A percentile compares a stretch with the other conserved stretches of the same genome.
These are phyloP conservation scores for Polyporus tsugae DNA, from an alignment of 1,284 basidiomycete species.

Conservation along the genomic window DNA sequence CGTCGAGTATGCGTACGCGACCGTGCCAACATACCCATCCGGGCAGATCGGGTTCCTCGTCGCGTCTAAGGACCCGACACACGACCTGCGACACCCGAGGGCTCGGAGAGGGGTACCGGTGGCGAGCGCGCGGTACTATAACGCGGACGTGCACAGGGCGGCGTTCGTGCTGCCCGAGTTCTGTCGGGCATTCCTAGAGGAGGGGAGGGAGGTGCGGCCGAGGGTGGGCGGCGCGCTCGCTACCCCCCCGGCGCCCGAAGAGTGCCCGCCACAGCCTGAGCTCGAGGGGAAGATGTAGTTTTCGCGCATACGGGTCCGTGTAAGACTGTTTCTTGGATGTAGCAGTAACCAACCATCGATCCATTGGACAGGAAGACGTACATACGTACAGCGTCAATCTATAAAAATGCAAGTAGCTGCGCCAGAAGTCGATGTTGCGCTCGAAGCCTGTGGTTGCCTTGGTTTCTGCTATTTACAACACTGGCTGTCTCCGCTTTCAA, in stretches of 20 bases:
- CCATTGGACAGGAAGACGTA: background rate
- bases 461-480: background rate
- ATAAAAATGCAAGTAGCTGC: background rate
- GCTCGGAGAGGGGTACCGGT: conserved; percentile 56
- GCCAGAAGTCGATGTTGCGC: background rate
- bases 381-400: background rate
- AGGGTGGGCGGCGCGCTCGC: conserved; percentile 52
- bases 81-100: conserved; percentile 75
- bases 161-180: conserved; percentile 95
- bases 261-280: background rate
- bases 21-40: conserved; percentile 96
- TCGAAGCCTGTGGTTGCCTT: conserved; percentile 1
- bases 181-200: conserved; percentile 76
- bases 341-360: background rate
- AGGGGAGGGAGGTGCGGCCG: conserved; percentile 73
- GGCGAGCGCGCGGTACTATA: conserved; percentile 85
- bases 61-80: conserved; percentile 79
- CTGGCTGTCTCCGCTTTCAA: background rate
- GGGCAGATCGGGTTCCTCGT: conserved; percentile 97
- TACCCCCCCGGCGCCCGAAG: background rate
- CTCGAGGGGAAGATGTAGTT: background rate
- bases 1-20: conserved; percentile 93
- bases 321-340: background rate
- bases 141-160: conserved; percentile 79
- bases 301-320: background rate